These are phyloP conservation scores for Metarhizium guizhouense DNA, from an alignment of 2,329 filamentous ascomycete genomes.

Conservation along the genomic window DNA sequence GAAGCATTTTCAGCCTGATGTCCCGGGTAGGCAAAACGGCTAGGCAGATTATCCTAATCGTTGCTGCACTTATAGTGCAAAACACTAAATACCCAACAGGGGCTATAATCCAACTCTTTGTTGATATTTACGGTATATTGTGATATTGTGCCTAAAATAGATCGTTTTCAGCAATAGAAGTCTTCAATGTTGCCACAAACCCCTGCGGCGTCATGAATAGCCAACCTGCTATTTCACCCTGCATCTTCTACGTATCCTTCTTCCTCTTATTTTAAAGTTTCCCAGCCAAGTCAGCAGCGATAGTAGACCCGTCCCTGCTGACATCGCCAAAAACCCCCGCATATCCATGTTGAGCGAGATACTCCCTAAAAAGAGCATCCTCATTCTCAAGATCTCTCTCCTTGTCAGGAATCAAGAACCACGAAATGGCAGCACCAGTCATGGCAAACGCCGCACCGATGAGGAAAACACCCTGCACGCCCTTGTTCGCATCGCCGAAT, in stretches of 20 bases:
- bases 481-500: slow-evolving; percentile 13
- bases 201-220: too few species aligned
- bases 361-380: slow-evolving; percentile 11
- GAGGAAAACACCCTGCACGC: slow-evolving; percentile 17
- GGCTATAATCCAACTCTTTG: too few species aligned
- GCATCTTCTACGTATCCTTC: too few species aligned
- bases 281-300: background rate
- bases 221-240: too few species aligned
- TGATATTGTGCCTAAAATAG: too few species aligned
- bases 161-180: too few species aligned
- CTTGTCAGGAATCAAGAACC: slow-evolving; percentile 17
- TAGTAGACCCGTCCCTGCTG: background rate
- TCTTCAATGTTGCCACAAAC: too few species aligned
- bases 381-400: slow-evolving; percentile 12
- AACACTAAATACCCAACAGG: too few species aligned
- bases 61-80: too few species aligned
- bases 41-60: background rate
- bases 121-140: too few species aligned
- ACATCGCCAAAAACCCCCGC: slow-evolving; percentile 6
- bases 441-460: slow-evolving; percentile 19
- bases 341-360: slow-evolving; percentile 12
- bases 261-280: too few species aligned
- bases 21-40: background rate
- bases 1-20: slow-evolving; percentile 8
- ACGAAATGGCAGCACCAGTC: slow-evolving; percentile 13